Base-by-base conservation (phyloP, 495 filamentous ascomycete species). In the Astrocystis sublimbata region DNA sequence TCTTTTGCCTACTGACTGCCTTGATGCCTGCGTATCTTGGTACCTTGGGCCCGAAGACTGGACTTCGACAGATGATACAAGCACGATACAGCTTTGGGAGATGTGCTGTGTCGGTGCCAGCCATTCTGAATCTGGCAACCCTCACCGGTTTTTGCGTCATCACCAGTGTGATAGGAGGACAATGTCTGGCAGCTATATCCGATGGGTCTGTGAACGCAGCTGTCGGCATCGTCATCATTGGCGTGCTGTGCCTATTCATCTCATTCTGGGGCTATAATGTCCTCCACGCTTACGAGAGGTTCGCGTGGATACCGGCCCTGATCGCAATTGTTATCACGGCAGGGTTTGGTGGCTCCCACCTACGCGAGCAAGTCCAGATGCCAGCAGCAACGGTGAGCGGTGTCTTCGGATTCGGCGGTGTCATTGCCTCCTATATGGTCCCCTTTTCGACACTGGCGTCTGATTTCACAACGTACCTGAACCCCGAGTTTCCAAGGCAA, bases 221-320 rank as follows among this genome's bases (percentile, higher is more conserved):
- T 1, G 77, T 78, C 23, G 79, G 83, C 42, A 83, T 84, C 59
- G 74, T 83, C 67, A 80, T 85, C 61, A 81, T 81, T 19, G 72
- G 73, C 4, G 65, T 85, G 33, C 63, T 88, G 40, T 73, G 78
- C 46, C 76, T 88, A 35, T 55, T 84, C 42, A 79, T 88, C 61
- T 83, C 81, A 10, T 84, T 87, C 65, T 81, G 85, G 67, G 86
- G 86, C 24, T 81, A 84, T 55, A 75, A 75, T 3, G 76, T 81
- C 1, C 78, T 89, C 31, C 79, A 88, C 65, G 63, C 79, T 10
- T 88, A 85, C 61, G 85, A 88, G 74, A 79, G 83, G 43, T 88
- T 79, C 56, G 83, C 85, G 15, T 88, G 85, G 85, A 80, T 84
- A 65, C 75, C 79, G 10, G 78, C 78, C 21, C 60, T 84, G 30